Evolutionary conservation across 2,329 filamentous ascomycete genomes (phyloP), one percentile per base, ranked within the genome.

Genomic region (Colletotrichum navitas): DNA sequence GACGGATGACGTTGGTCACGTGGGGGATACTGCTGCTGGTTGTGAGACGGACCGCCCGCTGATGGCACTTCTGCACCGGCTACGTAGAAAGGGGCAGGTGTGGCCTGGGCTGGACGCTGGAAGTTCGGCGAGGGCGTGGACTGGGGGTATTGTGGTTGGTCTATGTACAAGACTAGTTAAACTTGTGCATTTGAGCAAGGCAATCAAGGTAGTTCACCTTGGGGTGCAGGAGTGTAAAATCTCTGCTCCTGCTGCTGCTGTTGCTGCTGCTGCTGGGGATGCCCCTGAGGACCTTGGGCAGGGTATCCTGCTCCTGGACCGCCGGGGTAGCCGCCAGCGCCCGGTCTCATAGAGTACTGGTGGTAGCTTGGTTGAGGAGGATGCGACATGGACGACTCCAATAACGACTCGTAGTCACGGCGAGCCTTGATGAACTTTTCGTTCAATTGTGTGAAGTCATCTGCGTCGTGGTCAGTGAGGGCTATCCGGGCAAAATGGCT

Each of bases 351-450:
- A 54, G 85, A 83, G 74, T 90, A 90, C 75, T 93, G 90, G 76
- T 93, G 91, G 79, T 95, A 96, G 75, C 87, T 90, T 58, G 92
- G 90, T 78, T 93, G 92, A 63, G 93, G 90, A n/a, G 95, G 93
- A 76, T 98, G 95, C 1, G 95, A 91, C 95, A 99, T 98, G 67
- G 95, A 98, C 24, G 94, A 93, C 81, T 99, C 96, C 26, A 99
- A 86, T n/a, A 99, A 87, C 39, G 93, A 91, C 83, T 99, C 96
- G 80, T 99, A 99, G 82, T 99, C 96, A 77, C 95, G 90, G 74
- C 96, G 92, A 56, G 96, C 96, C 83, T 99, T 99, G 86, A 99
- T 98, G 82, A 99, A 99, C 84, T 98, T 98, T 82, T 99, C 96
- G 78, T 99, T 99, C 74, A 99, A 86, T 80, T 98, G 95, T 2